Base-by-base conservation (phyloP, 2,329 filamentous ascomycete genomes). In the Venturia nashicola region DNA sequence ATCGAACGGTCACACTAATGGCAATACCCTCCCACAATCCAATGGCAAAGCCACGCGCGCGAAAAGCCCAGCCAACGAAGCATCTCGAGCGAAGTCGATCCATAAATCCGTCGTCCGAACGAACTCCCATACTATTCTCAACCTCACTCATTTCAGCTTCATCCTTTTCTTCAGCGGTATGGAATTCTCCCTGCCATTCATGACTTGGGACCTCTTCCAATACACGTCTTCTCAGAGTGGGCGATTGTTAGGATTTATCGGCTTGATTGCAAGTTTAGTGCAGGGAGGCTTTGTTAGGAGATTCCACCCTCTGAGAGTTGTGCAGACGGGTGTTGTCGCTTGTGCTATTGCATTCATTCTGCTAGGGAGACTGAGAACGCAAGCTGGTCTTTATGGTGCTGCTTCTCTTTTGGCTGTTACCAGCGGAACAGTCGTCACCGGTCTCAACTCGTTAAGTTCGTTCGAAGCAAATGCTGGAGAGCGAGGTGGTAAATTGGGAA, bases 121-220 rank as follows among this genome's bases (percentile, higher is more conserved):
- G 3, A 97, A 97, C 76, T 91, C 88, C 3, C 91, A 94, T 68
- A 77, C 84, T 39, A 74, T 96, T 14, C 85, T 99, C 59, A 97
- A 97, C 73, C 77, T 87, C 1, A 86, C 90, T 0, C 94, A 99
- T 75, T 88, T 97, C 71, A 78, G 87, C 59, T 99, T 99, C 75
- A 86, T 99, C 65, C 85, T 99, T 14, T 96, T 96, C 76, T 99
- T 99, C 77, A 96, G 91, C 2, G 94, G 94, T 66, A 93, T 99
- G 88, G 94, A 99, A 73, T 97, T 96, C 75, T 96, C 91, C 0
- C 83, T 99, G 3, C 92, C 94, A 0, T 99, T 99, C 74, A 92
- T 99, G 85, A 97, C 93, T 0, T 96, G 94, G 70, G 93, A 96
- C 62, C 83, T 99, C 55, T 97, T 97, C 74, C 83, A 83, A 9